Conservation (phyloP, 1,139 yeast genomes). For the Blastobotrys petasosporus region DNA sequence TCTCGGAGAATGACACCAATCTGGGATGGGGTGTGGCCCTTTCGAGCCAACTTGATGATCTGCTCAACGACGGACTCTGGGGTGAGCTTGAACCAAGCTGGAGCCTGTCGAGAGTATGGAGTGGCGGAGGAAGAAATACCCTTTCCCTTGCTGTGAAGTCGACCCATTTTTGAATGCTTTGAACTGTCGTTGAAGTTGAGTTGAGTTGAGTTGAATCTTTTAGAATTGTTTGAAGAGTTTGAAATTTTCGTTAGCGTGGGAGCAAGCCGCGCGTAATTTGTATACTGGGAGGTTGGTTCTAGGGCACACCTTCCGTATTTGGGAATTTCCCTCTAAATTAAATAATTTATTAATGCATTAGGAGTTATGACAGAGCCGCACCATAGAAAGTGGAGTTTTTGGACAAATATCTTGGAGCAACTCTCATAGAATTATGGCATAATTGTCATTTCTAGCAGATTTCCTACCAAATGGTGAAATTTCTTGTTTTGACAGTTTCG, state of each 20-base stretch:
- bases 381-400: no score
- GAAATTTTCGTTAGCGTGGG: not conserved
- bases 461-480: no score
- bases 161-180: constrained; percentile 46
- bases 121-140: constrained; percentile 99
- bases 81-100: constrained; percentile 98
- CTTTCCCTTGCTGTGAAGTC: constrained; percentile 77
- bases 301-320: no score
- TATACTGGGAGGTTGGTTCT: no score
- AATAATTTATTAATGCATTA: no score
- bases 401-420: no score
- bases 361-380: no score
- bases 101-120: constrained; percentile 98
- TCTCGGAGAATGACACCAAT: constrained; percentile 99
- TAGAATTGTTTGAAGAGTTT: not conserved
- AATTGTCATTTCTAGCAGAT: no score
- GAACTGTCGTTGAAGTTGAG: not conserved
- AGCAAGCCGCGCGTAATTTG: no score
- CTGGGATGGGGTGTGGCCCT: constrained; percentile 99
- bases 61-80: constrained; percentile 96
- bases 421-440: no score
- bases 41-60: constrained; percentile 98
- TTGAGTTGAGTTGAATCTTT: not conserved
- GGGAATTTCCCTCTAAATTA: no score
- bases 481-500: no score